Base-by-base conservation (phyloP, 2,329 filamentous ascomycete genomes). In the Sodiomyces alkalinus region DNA sequence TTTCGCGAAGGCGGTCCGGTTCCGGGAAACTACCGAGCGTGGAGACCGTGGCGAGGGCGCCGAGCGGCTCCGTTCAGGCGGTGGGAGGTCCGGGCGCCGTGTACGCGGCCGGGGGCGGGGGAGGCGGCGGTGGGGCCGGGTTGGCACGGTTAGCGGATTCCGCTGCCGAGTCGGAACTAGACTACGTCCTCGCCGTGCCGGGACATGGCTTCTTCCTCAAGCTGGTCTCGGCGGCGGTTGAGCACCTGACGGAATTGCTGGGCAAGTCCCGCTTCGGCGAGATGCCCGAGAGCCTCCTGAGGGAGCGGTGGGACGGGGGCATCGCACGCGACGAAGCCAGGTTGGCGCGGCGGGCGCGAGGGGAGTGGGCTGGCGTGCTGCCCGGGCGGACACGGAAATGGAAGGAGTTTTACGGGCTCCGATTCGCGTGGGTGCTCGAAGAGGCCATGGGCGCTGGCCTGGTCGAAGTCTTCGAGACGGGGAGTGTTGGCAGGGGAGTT, bases 401-500 rank as follows among this genome's bases (percentile, higher is more conserved):
- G 80, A 74, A 64, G 44, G 62, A 68, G 17, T 80, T 81, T 37
- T 68, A 69, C 42, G 80, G 80, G 0, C 49, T 82, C 34, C 53
- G 64, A 23, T 85, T 82, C 48, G 65, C 76, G 33, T 85, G 75
- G 74, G 60, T 80, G 11, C 46, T 85, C 22, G 72, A 67, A 22
- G 77, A 83, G 47, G 78, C 75, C 23, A 60, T 80, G 15, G 80
- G 78, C 0, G 60, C 72, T 17, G 80, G 80, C 2, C 44, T 76
- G 11, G 64, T 83, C 4, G 79, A 86, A 49, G 53, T 80, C 10
- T 86, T 86, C 47, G 69, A 81, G 43, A 85, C 79, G 9, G 62
- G 74, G 10, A 78, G 70, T 41, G 75, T 83, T n/a, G 79, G 79
- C 2, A 60, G 66, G 34, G 79, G 70, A 8, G 64, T 81, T 33